Conservation (phyloP, 768 basidiomycete species). For the Rhodotorula babjevae region DNA sequence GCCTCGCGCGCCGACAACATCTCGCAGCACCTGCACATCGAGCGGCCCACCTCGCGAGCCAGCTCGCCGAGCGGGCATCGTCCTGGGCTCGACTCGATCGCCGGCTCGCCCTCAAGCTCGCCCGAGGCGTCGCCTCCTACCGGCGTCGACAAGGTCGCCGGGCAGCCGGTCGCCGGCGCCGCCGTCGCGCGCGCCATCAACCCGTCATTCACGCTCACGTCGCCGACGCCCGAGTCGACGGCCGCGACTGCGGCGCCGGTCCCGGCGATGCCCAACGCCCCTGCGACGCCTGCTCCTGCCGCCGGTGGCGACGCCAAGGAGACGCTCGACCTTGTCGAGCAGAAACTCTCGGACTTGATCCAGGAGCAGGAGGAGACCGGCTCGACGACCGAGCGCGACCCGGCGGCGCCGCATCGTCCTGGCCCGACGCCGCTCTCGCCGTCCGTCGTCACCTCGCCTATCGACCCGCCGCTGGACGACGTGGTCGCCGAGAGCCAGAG, state of each 20-base stretch:
- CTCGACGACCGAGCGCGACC: too few species aligned
- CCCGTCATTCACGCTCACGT: constrained; percentile 17
- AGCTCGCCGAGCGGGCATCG: not conserved
- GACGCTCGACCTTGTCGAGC: constrained; percentile 26
- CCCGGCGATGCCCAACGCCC: not conserved
- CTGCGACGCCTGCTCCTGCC: not conserved
- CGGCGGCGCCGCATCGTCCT: not conserved
- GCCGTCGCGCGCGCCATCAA: not conserved
- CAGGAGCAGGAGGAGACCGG: constrained; percentile 6
- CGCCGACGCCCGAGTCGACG: constrained; percentile 21
- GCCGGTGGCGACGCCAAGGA: constrained; percentile 1
- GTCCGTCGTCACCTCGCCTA: not conserved
- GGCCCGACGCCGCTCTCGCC: constrained; percentile 31
- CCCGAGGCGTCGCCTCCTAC: constrained; percentile 16
- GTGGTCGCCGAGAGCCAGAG: constrained; percentile 30
- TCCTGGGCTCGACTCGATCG: not conserved
- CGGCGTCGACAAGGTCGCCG: not conserved
- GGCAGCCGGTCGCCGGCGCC: not conserved
- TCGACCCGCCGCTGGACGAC: constrained; percentile 13
- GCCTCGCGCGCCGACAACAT: constrained; percentile 25
- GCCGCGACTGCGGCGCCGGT: not conserved
- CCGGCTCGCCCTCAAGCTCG: not conserved
- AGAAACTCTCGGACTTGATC: constrained; percentile 10
- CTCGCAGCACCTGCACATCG: constrained; percentile 34
- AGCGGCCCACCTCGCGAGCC: constrained; percentile 7